These are phyloP conservation scores for Colletotrichum musae DNA, from an alignment of 2,329 filamentous ascomycete genomes.

Conservation along the genomic window DNA sequence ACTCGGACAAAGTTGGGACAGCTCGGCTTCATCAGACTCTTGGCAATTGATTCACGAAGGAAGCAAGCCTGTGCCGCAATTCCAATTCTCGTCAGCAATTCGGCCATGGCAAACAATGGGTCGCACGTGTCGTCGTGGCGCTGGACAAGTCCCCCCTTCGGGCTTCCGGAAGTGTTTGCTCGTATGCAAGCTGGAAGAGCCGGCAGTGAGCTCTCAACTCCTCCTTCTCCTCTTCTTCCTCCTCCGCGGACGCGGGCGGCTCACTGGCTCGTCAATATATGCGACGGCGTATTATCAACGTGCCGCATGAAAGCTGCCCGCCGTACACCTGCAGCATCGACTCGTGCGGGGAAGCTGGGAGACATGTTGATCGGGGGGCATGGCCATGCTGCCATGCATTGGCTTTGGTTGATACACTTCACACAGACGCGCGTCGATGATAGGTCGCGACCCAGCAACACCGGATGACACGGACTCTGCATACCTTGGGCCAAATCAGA, in stretches of 20 bases:
- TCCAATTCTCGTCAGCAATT: slow-evolving; percentile 5
- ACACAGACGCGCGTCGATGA: slow-evolving; percentile 37
- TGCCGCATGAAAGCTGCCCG: slow-evolving; percentile 24
- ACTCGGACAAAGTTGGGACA: not conserved
- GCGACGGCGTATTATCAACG: slow-evolving; percentile 12
- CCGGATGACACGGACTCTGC: slow-evolving; percentile 37
- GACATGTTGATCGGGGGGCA: slow-evolving; percentile 36
- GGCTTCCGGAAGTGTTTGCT: slow-evolving; percentile 27
- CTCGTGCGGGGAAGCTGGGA: slow-evolving; percentile 38
- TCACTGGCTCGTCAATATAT: slow-evolving; percentile 2
- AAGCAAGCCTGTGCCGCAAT: not conserved
- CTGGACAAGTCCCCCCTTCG: slow-evolving; percentile 12
- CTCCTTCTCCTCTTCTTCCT: not conserved
- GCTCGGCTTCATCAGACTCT: slow-evolving; percentile 13
- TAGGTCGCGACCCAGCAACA: slow-evolving; percentile 30
- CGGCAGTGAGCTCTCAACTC: slow-evolving; percentile 23
- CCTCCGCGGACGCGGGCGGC: not conserved
- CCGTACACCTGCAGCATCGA: slow-evolving; percentile 11
- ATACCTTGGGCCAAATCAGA: slow-evolving; percentile 33
- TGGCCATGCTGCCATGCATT: slow-evolving; percentile 38
- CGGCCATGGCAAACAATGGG: not conserved
- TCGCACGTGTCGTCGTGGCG: not conserved
- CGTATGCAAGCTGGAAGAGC: slow-evolving; percentile 9
- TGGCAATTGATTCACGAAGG: not conserved
- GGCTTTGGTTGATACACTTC: slow-evolving; percentile 25